Conservation (phyloP, 768 basidiomycete genomes). For the Pisolithus albus region DNA sequence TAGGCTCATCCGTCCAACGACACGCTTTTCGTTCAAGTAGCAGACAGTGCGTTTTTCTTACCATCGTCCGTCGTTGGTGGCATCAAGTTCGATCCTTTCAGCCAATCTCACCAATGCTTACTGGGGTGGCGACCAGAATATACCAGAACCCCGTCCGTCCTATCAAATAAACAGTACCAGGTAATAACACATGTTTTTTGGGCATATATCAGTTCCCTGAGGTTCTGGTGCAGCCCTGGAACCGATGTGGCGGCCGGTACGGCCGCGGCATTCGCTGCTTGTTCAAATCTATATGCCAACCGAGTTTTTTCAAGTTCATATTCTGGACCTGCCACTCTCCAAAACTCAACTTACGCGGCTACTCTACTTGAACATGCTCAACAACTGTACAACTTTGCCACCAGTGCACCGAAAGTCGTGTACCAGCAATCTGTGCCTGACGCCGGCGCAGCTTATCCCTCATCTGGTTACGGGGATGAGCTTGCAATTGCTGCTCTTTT, state of each 20-base stretch:
- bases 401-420: slow-evolving; percentile 51
- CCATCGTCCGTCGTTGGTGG: not conserved
- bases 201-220: not conserved
- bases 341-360: slow-evolving; percentile 65
- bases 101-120: slow-evolving; percentile 67
- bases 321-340: slow-evolving; percentile 57
- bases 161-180: slow-evolving; percentile 70
- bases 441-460: slow-evolving; percentile 58
- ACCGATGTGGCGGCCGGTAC: slow-evolving; percentile 85
- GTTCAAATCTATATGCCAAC: slow-evolving; percentile 72
- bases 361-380: slow-evolving; percentile 68
- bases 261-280: slow-evolving; percentile 83
- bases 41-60: slow-evolving; percentile 42
- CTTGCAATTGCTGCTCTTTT: slow-evolving; percentile 70
- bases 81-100: slow-evolving; percentile 18
- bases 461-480: slow-evolving; percentile 68
- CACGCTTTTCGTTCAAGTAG: slow-evolving; percentile 75
- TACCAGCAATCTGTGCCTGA: slow-evolving; percentile 70
- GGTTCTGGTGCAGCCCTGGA: slow-evolving; percentile 47
- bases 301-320: slow-evolving; percentile 47
- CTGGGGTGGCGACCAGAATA: slow-evolving; percentile 81
- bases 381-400: slow-evolving; percentile 70
- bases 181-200: slow-evolving; percentile 19
- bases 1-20: slow-evolving; percentile 75
- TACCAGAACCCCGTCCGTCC: slow-evolving; percentile 68